Base-by-base conservation (phyloP, 495 filamentous ascomycete genomes). In the Annulohypoxylon nitens region DNA sequence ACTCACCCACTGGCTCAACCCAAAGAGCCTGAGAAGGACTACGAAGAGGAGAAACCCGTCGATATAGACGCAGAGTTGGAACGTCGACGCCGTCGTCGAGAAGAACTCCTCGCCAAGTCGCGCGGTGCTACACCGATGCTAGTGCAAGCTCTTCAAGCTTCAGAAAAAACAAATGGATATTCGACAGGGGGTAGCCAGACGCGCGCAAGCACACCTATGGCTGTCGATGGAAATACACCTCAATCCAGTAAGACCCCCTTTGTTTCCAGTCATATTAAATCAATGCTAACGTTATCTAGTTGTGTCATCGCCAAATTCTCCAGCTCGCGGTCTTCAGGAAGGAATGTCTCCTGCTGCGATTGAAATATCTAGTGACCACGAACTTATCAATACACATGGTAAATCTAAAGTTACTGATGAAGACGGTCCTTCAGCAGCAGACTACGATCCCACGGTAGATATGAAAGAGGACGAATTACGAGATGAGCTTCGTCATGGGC, bases 381-480 rank as follows among this genome's bases (percentile, higher is more conserved):
- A 92, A 75, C 85, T 93, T 61, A 87, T 88, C 73, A 91, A 93
- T 63, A 82, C 81, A 30, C 86, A 86, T 79, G 84, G 83, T 55
- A 78, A 80, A 54, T 77, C 80, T 55, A 84, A 84, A 68, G 83
- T 82, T 67, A 81, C 76, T 68, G 82, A 81, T 67, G 91, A 91
- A 54, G 88, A 91, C 77, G 93, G 92, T 14, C 93, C 92, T 47
- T 98, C 95, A 41, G 96, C 96, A 58, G 96, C 96, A 73, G 93
- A 98, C 76, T 98, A 99, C 81, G 94, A 98, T 78, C 97, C 96
- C 0, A 97, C 92, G 3, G 82, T 89, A 75, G 96, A 99, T 78
- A 97, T 97, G 93, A 89, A 90, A 80, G 93, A 97, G 80, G 95
- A 98, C 76, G 87, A 89, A 71, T 83, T 90, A 57, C 89, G 93